Conservation (phyloP, 306 rosid species). For the Glycine latifolia region DNA sequence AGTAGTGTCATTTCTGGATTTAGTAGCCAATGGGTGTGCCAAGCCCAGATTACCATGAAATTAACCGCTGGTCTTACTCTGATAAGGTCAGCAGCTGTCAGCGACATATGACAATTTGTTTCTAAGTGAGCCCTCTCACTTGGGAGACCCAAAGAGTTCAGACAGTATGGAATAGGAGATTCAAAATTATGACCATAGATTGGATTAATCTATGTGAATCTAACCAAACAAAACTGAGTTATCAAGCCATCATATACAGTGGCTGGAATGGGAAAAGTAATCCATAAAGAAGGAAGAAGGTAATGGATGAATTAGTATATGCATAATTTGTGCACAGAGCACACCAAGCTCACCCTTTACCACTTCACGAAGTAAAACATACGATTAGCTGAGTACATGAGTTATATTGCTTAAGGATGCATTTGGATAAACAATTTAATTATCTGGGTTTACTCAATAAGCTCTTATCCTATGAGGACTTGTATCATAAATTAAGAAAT, state of each 20-base stretch:
- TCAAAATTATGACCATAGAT: background rate
- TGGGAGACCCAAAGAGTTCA: background rate
- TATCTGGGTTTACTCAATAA: background rate
- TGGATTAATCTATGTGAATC: constrained; percentile 16
- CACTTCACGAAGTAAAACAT: background rate
- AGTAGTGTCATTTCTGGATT: background rate
- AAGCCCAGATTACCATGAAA: constrained; percentile 9
- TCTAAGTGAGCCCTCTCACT: background rate
- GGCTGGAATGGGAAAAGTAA: background rate
- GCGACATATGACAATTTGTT: background rate
- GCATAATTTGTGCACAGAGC: background rate
- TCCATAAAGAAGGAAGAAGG: background rate
- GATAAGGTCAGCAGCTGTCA: background rate
- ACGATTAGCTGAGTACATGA: background rate
- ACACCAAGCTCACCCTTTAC: background rate
- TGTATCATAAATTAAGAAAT: background rate
- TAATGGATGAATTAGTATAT: background rate
- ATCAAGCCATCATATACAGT: constrained; percentile 5
- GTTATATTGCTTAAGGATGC: background rate
- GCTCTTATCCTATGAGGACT: background rate
- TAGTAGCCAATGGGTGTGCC: background rate
- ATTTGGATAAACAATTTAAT: background rate
- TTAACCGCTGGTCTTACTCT: background rate
- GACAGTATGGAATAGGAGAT: background rate
- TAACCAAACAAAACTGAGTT: constrained; percentile 29